A percentile compares a stretch with the other conserved stretches of the same genome.
phyloP scores from a whole-genome alignment of 23 red algal species.

The Agarophyton chilense region DNA sequence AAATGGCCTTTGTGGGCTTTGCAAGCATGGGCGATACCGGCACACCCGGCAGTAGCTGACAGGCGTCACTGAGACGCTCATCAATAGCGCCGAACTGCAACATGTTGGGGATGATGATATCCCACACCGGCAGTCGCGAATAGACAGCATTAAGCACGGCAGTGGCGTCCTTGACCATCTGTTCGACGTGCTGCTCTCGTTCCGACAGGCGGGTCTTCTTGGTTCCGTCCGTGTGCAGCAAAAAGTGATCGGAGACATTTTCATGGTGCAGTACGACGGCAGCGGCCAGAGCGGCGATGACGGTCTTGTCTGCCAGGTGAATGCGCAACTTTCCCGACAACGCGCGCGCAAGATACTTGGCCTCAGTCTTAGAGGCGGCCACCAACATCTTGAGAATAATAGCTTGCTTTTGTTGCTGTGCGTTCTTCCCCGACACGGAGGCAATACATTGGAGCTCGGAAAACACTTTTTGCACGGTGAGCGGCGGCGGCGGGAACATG shows the following conservation, averaged over 20 bases:
- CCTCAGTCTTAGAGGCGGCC: slow-evolving; percentile 76
- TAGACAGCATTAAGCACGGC: slow-evolving; percentile 62
- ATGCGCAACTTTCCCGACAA: slow-evolving; percentile 94
- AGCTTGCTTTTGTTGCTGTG: slow-evolving; percentile 57
- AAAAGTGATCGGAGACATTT: neutral
- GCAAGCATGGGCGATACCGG: slow-evolving; percentile 97
- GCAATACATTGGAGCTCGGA: slow-evolving; percentile 76
- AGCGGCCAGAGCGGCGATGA: slow-evolving; percentile 83
- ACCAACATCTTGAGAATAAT: slow-evolving; percentile 81
- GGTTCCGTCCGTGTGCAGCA: slow-evolving; percentile 42
- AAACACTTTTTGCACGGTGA: slow-evolving; percentile 84
- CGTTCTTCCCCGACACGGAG: slow-evolving; percentile 59
- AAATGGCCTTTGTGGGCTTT: slow-evolving; percentile 86
- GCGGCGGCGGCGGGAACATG: slow-evolving; percentile 79
- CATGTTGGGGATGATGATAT: slow-evolving; percentile 76
- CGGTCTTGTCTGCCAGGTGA: slow-evolving; percentile 91
- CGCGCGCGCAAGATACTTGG: slow-evolving; percentile 87
- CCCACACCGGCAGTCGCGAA: slow-evolving; percentile 88
- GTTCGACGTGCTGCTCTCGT: slow-evolving; percentile 49
- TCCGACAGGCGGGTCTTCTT: slow-evolving; percentile 46
- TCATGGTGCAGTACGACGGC: slow-evolving; percentile 48
- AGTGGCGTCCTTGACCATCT: slow-evolving; percentile 44
- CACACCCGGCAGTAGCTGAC: slow-evolving; percentile 86
- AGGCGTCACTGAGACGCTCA: slow-evolving; percentile 65
- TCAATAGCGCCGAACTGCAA: slow-evolving; percentile 70